Conservation (phyloP, 2,329 filamentous ascomycete genomes). For the Apiospora marii region DNA sequence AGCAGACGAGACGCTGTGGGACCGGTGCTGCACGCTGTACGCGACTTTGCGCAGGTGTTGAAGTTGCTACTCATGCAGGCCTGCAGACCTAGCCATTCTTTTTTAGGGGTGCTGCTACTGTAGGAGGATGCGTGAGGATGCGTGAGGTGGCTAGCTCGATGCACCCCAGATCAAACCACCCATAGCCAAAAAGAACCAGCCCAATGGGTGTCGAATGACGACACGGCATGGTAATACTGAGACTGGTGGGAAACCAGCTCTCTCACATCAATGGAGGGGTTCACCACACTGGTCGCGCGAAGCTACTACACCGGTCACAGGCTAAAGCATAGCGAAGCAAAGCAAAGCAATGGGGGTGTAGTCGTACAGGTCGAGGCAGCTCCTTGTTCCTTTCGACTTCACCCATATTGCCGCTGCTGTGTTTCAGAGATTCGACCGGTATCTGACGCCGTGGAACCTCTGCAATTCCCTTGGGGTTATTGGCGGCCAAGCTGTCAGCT, state of each 20-base stretch:
- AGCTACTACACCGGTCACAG: slow-evolving; percentile 17
- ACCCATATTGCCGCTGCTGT: slow-evolving; percentile 8
- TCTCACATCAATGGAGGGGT: not conserved
- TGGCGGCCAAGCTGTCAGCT: not conserved
- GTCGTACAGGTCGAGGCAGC: not conserved
- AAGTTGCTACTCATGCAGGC: not conserved
- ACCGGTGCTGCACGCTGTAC: not conserved
- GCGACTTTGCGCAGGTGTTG: not conserved
- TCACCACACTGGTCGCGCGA: not conserved
- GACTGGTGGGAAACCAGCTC: not conserved
- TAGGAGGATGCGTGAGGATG: not conserved
- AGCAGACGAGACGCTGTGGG: not conserved
- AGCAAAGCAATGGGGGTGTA: not conserved
- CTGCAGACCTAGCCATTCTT: not conserved
- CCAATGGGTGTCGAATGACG: slow-evolving; percentile 20
- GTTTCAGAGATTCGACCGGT: slow-evolving; percentile 14
- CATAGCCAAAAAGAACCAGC: not conserved
- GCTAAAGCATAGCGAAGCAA: not conserved
- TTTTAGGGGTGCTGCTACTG: not conserved
- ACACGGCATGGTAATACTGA: slow-evolving; percentile 8
- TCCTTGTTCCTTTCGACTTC: not conserved
- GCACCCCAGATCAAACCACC: slow-evolving; percentile 7
- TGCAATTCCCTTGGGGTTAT: not conserved
- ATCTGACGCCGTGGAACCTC: not conserved
- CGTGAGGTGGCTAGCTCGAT: slow-evolving; percentile 18